Base-by-base conservation (phyloP, 2,329 filamentous ascomycete species). In the Zalaria obscura region DNA sequence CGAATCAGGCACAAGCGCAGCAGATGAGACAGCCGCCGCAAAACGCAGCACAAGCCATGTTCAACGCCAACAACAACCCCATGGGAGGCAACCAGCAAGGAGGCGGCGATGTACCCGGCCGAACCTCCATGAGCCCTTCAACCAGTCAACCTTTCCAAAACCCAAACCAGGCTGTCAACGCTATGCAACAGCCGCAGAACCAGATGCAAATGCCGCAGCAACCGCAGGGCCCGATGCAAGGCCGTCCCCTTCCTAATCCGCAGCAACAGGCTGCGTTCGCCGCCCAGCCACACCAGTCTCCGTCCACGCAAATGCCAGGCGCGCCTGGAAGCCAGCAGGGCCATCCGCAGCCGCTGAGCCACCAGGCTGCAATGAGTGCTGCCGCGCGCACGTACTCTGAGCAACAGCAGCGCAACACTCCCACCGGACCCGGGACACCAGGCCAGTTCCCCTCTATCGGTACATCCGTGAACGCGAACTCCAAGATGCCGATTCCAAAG, bases 401-500 rank as follows among this genome's bases (percentile, higher is more conserved):
- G 40, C 45, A 35, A 36, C 18, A 28, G 41, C 27, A 18, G 45
- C 40, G 18, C 46, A 47, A 27, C 47, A 41, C 52, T 41, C 44
- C 40, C 11, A 45, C 50, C 27, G 11, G 41, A 41, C 35, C 50
- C 27, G 48, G 45, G 36, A 52, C 39, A 27, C 41, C 42, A 25
- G 39, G 39, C 25, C 41, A 48, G 18, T 45, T 45, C 39, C 40
- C 44, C 38, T 38, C 41, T 34, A 36, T 34, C 27, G 41, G 37
- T 11, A 60, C 47, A 31, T 52, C 32, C 7, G 48, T 45, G 46
- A 53, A 59, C 38, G 56, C 58, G 64, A 74, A 71, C 50, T 65
- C 70, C 36, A 87, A 86, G 57, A 82, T 91, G 67, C 79, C 80
- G 0, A 93, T 93, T 39, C 80, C 86, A 2, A 93, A 93, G 61